Evolutionary conservation across 331 rosid species (phyloP), one percentile per base, ranked within the genome.

Genomic region (Malus hybrid): DNA sequence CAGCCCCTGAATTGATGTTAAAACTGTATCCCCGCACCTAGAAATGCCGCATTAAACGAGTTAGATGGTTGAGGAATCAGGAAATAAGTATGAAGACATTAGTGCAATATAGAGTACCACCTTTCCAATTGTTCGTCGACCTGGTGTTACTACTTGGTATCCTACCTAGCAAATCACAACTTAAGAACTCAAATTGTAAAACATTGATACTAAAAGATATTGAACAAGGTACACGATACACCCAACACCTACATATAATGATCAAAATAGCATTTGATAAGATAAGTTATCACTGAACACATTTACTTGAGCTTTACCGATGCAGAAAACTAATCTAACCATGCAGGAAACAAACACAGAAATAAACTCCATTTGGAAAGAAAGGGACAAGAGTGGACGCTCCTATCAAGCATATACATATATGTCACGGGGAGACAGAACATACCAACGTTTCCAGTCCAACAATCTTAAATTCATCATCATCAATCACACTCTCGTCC

Each of bases 1-100:
- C 85, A 69, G 78, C 95, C 71, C 99, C 97, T 15, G 95, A 90
- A 73, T 90, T 88, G 64, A 94, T 86, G 85, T 89, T 90, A 80
- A 94, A 94, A 75, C 86, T 91, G 78, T 89, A 94, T 48, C 96
- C 99, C 6, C 95, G 90, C 50, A 94, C 96, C 99, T 94, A 57
- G 27, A 75, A 72, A 75, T 57, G 74, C 70, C 78, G 60, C 65
- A 72, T 68, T 54, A 68, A 71, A 77, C 61, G 19, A 50, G 71
- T 80, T 57, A 75, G 67, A 78, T 55, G 14, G 64, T 50, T 22
- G 24, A 50, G 46, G 19, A 65, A 69, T 65, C 56, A 28, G 64
- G 32, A 63, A 73, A 67, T 22, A 18, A 20, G 29, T 65, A 55
- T 55, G 54, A 27, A 67, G 54, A 7, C 24, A 36, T 36, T 13